A percentile compares a stretch with the other conserved stretches of the same genome.
Conservation (phyloP, 306 rosid genomes). For the Neltuma alba region DNA sequence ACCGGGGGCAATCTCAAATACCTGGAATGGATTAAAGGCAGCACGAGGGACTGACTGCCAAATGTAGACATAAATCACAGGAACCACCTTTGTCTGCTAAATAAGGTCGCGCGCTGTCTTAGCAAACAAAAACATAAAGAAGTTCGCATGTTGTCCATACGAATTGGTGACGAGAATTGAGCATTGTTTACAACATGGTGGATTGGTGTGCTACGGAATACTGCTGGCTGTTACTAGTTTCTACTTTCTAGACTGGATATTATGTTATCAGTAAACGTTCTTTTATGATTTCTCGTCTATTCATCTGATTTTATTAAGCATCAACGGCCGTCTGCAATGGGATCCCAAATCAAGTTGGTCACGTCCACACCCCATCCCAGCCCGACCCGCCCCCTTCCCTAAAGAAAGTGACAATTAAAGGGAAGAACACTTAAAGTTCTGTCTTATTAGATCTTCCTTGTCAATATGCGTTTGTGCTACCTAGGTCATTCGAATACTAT, state of each 20-base stretch:
- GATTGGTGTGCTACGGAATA: neutral
- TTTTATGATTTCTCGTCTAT: neutral
- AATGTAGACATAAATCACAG: neutral
- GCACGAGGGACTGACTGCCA: conserved; percentile 58
- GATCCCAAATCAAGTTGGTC: neutral
- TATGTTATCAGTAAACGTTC: neutral
- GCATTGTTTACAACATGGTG: neutral
- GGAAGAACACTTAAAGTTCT: neutral
- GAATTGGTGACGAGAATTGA: neutral
- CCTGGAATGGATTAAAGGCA: conserved; percentile 67
- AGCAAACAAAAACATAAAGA: neutral
- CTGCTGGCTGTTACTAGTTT: neutral
- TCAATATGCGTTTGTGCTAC: neutral
- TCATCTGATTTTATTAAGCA: neutral
- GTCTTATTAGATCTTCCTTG: neutral
- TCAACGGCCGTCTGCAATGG: neutral
- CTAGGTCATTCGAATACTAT: neutral
- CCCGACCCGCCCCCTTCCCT: no score
- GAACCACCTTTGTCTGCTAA: conserved; percentile 4
- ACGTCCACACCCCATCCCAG: neutral
- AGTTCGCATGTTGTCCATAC: neutral
- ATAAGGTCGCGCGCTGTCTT: neutral
- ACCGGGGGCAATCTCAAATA: conserved; percentile 65
- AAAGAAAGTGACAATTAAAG: no score
- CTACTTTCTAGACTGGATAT: neutral